Evolutionary conservation across 2,329 filamentous ascomycete genomes (phyloP).

Genomic region (Zalaria obscura): DNA sequence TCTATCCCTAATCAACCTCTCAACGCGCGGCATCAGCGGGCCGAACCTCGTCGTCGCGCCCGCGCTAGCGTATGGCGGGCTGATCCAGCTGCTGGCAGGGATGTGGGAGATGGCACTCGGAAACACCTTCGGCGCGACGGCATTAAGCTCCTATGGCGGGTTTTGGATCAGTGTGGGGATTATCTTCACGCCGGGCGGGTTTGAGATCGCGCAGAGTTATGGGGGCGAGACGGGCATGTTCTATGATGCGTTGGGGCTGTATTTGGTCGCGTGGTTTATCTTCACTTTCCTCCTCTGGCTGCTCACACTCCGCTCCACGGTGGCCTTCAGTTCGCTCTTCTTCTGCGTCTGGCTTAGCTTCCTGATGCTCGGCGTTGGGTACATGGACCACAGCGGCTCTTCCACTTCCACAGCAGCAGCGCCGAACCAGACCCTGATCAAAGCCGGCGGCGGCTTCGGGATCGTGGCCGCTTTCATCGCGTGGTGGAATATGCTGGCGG

Average conservation of each 20-base stretch:
- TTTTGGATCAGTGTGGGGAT: slow-evolving; percentile 72
- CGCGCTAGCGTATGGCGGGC: slow-evolving; percentile 62
- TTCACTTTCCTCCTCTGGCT: slow-evolving; percentile 64
- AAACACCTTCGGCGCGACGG: slow-evolving; percentile 75
- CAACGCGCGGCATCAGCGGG: slow-evolving; percentile 41
- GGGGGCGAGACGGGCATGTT: slow-evolving; percentile 26
- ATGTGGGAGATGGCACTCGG: slow-evolving; percentile 91
- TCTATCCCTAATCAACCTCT: slow-evolving; percentile 59
- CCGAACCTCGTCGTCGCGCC: slow-evolving; percentile 56
- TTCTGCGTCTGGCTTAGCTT: slow-evolving; percentile 61
- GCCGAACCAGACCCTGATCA: slow-evolving; percentile 26
- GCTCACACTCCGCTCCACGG: slow-evolving; percentile 61
- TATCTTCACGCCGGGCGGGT: slow-evolving; percentile 53
- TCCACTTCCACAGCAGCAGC: slow-evolving; percentile 18
- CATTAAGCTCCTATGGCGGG: slow-evolving; percentile 66
- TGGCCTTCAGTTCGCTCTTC: slow-evolving; percentile 68
- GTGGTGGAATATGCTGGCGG: slow-evolving; percentile 63
- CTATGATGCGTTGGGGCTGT: slow-evolving; percentile 55
- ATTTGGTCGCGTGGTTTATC: slow-evolving; percentile 70
- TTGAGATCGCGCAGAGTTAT: slow-evolving; percentile 41
- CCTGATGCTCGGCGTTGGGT: slow-evolving; percentile 53
- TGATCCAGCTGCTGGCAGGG: slow-evolving; percentile 66
- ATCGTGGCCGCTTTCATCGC: slow-evolving; percentile 66
- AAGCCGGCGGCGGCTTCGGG: slow-evolving; percentile 67
- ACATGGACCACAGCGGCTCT: slow-evolving; percentile 26